Evolutionary conservation across 805 yeast genomes (phyloP), one percentile per base, ranked within the genome.

Genomic region (Ogataea dorogensis): DNA sequence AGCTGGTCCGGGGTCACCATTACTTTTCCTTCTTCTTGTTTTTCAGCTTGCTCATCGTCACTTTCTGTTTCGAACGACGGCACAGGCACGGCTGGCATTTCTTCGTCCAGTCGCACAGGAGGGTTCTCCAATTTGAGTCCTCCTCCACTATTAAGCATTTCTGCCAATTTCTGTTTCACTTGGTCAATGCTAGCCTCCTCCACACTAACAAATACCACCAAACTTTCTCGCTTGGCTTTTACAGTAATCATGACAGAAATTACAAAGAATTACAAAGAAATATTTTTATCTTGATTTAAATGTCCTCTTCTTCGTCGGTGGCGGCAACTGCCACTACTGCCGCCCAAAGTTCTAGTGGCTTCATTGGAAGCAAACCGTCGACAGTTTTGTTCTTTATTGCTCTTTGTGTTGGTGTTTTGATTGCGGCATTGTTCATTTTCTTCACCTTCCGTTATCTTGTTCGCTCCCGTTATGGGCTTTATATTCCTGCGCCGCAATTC

Each of bases 381-480:
- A 77, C 83, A 1, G 77, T 78, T 22, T 59, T 80, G 19, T 80
- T 80, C 57, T 77, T 78, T 56, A 59, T 80, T 9, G 84, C 86
- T 1, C 64, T 80, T 22, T 73, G 80, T 1, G 74, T 78, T 10
- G 86, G 85, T 3, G 71, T 77, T 9, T 51, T 71, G 15, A 77
- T 79, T 24, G 83, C 84, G 5, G 14, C 66, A 0, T 53, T 77
- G 17, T 77, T 80, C 47, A 45, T 77, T 7, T 77, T 77, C 58
- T 78, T 80, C 65, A 75, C 85, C 8, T 51, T 75, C 34, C 60
- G 84, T 31, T 79, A 80, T 54, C 71, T 79, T 46, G 67, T 79
- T 3, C 61, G 85, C 33, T 67, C 81, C 5, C 68, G 64, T 38
- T 70, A 67, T 47, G 86, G 86, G 0, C 59, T 79, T 8, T 75